Evolutionary conservation across 108 stramenopile genomes (phyloP).

Genomic region (Cylindrotheca fusiformis): DNA sequence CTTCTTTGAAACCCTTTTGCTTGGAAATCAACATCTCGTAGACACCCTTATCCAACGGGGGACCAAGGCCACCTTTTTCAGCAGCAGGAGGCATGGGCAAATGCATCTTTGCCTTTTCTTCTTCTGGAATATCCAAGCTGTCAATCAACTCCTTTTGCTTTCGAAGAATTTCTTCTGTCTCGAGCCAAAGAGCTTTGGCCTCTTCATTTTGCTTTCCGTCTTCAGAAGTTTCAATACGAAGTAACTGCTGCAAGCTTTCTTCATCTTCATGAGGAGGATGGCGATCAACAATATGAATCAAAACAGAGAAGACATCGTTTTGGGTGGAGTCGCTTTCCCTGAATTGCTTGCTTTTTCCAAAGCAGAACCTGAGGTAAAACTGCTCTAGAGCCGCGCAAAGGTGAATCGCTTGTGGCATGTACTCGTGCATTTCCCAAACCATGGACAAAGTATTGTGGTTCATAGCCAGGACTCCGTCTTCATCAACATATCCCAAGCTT

Average conservation of each 20-base stretch:
- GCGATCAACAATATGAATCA: constrained; percentile 86
- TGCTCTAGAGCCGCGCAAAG: constrained; percentile 73
- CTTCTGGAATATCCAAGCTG: constrained; percentile 64
- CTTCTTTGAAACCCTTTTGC: constrained; percentile 84
- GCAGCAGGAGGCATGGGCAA: constrained; percentile 54
- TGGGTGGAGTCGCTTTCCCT: constrained; percentile 84
- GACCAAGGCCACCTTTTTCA: constrained; percentile 52
- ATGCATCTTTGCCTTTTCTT: constrained; percentile 73
- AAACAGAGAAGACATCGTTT: constrained; percentile 81
- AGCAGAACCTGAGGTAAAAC: constrained; percentile 78
- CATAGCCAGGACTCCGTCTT: constrained; percentile 73
- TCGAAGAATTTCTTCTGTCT: constrained; percentile 69
- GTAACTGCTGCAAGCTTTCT: constrained; percentile 76
- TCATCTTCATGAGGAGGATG: constrained; percentile 72
- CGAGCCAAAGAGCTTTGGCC: constrained; percentile 66
- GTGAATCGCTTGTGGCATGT: constrained; percentile 76
- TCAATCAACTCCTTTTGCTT: constrained; percentile 57
- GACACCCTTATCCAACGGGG: constrained; percentile 83
- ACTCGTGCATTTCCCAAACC: constrained; percentile 86
- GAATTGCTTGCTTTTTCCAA: constrained; percentile 83
- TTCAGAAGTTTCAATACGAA: constrained; percentile 51
- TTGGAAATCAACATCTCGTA: constrained; percentile 89
- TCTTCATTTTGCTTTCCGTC: constrained; percentile 78
- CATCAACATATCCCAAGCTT: constrained; percentile 78
- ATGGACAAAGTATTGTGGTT: constrained; percentile 84